Base-by-base conservation (phyloP, 345 rosid genomes). In the Heritiera fomes region DNA sequence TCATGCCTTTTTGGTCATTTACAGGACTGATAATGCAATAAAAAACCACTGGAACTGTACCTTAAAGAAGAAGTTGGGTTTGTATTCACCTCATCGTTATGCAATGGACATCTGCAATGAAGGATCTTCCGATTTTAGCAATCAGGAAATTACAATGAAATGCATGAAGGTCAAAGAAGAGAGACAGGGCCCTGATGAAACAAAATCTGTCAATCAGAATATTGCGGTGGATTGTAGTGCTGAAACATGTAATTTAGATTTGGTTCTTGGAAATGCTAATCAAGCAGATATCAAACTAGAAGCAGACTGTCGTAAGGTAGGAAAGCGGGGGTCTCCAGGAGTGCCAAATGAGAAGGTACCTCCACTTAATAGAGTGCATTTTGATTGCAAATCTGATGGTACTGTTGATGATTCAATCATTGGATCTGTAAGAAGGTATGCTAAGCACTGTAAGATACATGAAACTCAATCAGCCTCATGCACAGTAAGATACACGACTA, bases 141-240 rank as follows among this genome's bases (percentile, higher is more conserved):
- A 73, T 30, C 77, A 61, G 40, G 82, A 75, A 74, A 61, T 40
- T 65, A 71, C 78, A 45, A 66, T 76, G 23, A 81, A 82, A 77
- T 10, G n/a, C 70, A 13, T 67, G 53, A 32, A 28, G 59, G 58
- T 55, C 45, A 59, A 60, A 47, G 83, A 62, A 52, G 73, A 71
- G 49, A 60, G 23, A 10, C 60, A 73, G 28, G 67, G 20, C 46
- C 53, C n/a, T 73, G 74, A 60, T n/a, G 75, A 60, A 34, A 30
- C 73, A 67, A 43, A 34, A 12, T 45, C n/a, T 74, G 28, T 20
- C 32, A 2, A 30, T 74, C 70, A 56, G 58, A 77, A 65, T 3
- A 71, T 45, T 8, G 15, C 46, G 40, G 65, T 69, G 60, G 65
- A 78, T 30, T 28, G 49, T 65, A 30, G 55, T 55, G 8, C 30